Percentiles rank a stretch among this genome's conserved stretches.
Evolutionary conservation across 148 eudicot species (phyloP).

Genomic region (Chenopodium berlandieri): DNA sequence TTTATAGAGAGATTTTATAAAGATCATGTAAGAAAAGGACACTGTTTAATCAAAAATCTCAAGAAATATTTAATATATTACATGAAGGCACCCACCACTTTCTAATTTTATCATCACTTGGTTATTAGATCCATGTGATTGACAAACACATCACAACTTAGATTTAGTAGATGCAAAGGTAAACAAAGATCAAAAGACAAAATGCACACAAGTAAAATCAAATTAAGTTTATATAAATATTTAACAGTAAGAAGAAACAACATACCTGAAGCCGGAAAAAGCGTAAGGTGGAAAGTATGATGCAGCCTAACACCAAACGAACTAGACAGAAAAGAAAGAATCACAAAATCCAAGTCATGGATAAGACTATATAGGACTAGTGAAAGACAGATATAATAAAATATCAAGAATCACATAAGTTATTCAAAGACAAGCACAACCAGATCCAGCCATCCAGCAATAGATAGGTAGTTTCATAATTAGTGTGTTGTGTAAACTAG

Average conservation of each 20-base stretch:
- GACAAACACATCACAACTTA: not conserved
- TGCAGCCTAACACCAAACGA: conserved; percentile 76
- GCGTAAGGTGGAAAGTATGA: conserved; percentile 62
- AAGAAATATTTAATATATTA: no score
- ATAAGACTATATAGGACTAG: not conserved
- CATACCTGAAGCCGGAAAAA: conserved; percentile 81
- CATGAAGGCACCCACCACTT: not conserved
- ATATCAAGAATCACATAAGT: not conserved
- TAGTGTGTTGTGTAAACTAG: not conserved
- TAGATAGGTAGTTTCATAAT: not conserved
- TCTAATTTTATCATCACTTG: not conserved
- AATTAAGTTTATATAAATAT: not conserved
- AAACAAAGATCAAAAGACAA: conserved; percentile 5
- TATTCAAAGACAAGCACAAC: conserved; percentile 17
- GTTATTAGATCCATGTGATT: not conserved
- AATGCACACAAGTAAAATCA: not conserved
- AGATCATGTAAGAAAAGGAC: no score
- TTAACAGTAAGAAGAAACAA: not conserved
- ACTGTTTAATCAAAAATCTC: no score
- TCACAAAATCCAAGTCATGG: not conserved
- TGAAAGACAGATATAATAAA: not conserved
- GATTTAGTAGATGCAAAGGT: conserved; percentile 2
- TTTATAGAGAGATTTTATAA: not conserved
- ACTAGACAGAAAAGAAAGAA: conserved; percentile 39
- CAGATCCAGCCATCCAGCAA: not conserved